A percentile compares a stretch with the other conserved stretches of the same genome.
Conservation (phyloP, 129 eudicot species). For the Centella asiatica region DNA sequence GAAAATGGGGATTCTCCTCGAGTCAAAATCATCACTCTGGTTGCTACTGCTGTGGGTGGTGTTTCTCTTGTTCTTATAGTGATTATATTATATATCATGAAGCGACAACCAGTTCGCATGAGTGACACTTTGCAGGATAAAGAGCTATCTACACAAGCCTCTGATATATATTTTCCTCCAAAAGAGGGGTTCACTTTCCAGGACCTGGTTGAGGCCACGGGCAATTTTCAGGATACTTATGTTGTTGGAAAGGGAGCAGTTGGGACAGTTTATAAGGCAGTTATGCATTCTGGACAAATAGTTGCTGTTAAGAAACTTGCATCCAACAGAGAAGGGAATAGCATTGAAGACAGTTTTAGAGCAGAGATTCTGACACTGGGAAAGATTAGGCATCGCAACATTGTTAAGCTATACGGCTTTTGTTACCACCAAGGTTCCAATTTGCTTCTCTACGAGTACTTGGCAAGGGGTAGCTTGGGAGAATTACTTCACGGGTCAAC, state of each 20-base stretch:
- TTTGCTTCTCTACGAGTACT: conserved; percentile 77
- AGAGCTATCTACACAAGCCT: conserved; percentile 34
- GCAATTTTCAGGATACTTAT: conserved; percentile 64
- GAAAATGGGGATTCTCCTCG: conserved; percentile 19
- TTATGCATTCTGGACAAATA: conserved; percentile 55
- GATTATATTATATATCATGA: conserved; percentile 59
- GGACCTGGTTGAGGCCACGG: conserved; percentile 74
- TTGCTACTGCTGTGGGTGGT: conserved; percentile 61
- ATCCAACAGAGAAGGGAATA: conserved; percentile 85
- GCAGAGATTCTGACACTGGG: conserved; percentile 92
- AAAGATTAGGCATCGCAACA: conserved; percentile 92
- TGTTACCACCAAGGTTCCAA: conserved; percentile 89
- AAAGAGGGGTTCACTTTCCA: conserved; percentile 87
- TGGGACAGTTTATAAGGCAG: conserved; percentile 95
- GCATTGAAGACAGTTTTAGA: conserved; percentile 71
- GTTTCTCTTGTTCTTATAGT: conserved; percentile 69
- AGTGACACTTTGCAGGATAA: conserved; percentile 32
- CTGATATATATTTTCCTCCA: conserved; percentile 85
- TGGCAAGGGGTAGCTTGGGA: conserved; percentile 92
- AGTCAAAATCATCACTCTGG: conserved; percentile 50
- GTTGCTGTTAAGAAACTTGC: conserved; percentile 88
- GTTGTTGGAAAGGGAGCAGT: conserved; percentile 87
- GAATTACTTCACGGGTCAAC: conserved; percentile 66
- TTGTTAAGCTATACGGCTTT: conserved; percentile 83
- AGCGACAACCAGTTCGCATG: conserved; percentile 34